Conservation (phyloP, 1,284 basidiomycete genomes). For the Cutaneotrichosporon daszewskae region DNA sequence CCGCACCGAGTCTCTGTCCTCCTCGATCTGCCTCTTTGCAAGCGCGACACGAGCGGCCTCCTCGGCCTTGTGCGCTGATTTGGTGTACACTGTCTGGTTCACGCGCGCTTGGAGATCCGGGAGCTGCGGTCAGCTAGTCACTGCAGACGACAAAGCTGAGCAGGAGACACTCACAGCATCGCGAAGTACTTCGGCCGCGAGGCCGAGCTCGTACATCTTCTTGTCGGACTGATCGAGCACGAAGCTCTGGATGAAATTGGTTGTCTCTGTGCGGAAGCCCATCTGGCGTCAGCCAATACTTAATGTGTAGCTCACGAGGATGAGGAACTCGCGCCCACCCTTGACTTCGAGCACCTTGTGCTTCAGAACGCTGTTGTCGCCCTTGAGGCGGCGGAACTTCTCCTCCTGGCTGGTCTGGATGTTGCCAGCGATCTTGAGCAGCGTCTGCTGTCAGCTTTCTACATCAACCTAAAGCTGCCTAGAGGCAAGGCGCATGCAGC, state of each 20-base stretch:
- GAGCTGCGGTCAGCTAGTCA: constrained; percentile 21
- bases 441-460: constrained; percentile 25
- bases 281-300: constrained; percentile 23
- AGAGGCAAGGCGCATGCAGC: no score
- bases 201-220: constrained; percentile 31
- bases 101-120: constrained; percentile 21
- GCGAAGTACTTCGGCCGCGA: constrained; percentile 29
- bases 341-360: constrained; percentile 33
- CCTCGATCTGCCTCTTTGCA: constrained; percentile 37
- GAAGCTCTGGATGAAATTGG: constrained; percentile 30
- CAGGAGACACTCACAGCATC: constrained; percentile 29
- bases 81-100: constrained; percentile 5
- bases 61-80: constrained; percentile 19
- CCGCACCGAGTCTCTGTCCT: constrained; percentile 34
- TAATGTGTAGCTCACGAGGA: constrained; percentile 29
- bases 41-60: constrained; percentile 31
- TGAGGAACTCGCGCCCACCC: constrained; percentile 41
- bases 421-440: constrained; percentile 41
- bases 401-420: constrained; percentile 32
- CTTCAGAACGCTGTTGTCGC: constrained; percentile 31
- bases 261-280: constrained; percentile 37
- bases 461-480: neutral
- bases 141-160: neutral
- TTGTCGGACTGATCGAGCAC: constrained; percentile 27
- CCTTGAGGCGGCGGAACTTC: constrained; percentile 37